Evolutionary conservation across 1,139 yeast genomes (phyloP).

Genomic region (Zhuliangozyma blackwelliae): DNA sequence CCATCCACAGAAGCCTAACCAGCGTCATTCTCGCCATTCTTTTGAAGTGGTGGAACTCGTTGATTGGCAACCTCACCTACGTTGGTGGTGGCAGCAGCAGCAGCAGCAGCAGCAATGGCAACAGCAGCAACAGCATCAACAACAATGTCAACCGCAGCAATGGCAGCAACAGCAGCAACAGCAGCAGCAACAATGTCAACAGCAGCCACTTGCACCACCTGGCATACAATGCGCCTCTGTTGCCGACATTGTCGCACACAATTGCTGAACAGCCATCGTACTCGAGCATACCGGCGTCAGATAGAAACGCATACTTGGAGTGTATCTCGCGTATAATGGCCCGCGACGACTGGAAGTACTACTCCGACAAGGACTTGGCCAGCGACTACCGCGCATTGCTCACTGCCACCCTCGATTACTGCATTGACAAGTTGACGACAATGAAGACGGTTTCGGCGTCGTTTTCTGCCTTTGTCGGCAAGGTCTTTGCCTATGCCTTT

Average conservation of each 20-base stretch:
- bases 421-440: slow-evolving; percentile 47
- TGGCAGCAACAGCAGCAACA: background rate
- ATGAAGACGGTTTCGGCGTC: slow-evolving; percentile 56
- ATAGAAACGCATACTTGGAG: slow-evolving; percentile 69
- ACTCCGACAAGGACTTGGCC: slow-evolving; percentile 12
- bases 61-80: slow-evolving; percentile 38
- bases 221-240: slow-evolving; percentile 1
- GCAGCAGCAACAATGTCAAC: background rate
- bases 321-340: slow-evolving; percentile 64
- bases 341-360: slow-evolving; percentile 56
- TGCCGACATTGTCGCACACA: slow-evolving; percentile 2
- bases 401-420: slow-evolving; percentile 52
- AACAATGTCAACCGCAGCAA: no score
- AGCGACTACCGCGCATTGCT: slow-evolving; percentile 32
- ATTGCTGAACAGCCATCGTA: slow-evolving; percentile 6
- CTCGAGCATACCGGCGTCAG: slow-evolving; percentile 24
- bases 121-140: slow-evolving; percentile 9
- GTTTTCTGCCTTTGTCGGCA: slow-evolving; percentile 73
- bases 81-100: slow-evolving; percentile 24
- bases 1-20: slow-evolving; percentile 30
- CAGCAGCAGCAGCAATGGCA: slow-evolving; percentile 1
- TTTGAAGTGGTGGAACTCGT: slow-evolving; percentile 63
- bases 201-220: slow-evolving; percentile 1
- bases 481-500: slow-evolving; percentile 66
- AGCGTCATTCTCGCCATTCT: slow-evolving; percentile 38